Percentiles rank a stretch among this genome's conserved stretches.
Conservation (phyloP, 2,329 filamentous ascomycete genomes). For the Fusarium marasasianum region DNA sequence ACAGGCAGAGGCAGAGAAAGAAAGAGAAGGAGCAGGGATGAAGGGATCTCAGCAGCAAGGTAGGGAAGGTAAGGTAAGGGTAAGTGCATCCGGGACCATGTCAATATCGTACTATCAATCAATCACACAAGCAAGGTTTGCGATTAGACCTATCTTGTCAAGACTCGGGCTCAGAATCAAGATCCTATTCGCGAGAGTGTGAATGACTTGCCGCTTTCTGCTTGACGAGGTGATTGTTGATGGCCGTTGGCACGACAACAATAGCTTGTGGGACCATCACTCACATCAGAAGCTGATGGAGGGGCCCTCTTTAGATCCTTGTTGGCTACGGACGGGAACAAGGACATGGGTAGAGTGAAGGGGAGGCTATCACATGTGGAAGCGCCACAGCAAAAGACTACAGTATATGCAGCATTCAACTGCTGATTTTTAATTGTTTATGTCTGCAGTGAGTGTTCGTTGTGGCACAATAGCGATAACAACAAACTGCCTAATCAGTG, state of each 20-base stretch:
- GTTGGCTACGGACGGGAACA: conserved; percentile 15
- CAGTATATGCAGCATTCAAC: not conserved
- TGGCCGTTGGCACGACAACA: conserved; percentile 19
- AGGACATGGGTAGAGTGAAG: conserved; percentile 3
- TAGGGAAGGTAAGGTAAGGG: not conserved
- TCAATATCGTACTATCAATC: conserved; percentile 6
- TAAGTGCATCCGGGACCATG: not conserved
- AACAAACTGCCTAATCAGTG: not conserved
- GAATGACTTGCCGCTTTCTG: conserved; percentile 26
- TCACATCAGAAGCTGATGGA: conserved; percentile 9
- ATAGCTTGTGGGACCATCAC: conserved; percentile 9
- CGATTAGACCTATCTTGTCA: conserved; percentile 18
- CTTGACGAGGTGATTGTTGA: conserved; percentile 27
- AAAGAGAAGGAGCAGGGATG: conserved; percentile 23
- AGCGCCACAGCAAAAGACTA: conserved; percentile 6
- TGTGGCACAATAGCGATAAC: not conserved
- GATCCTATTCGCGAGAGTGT: conserved; percentile 17
- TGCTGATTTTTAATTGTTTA: not conserved
- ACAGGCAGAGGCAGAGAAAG: not conserved
- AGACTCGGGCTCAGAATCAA: not conserved
- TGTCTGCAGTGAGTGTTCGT: not conserved
- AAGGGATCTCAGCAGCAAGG: not conserved
- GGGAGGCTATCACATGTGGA: conserved; percentile 23
- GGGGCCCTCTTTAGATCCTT: conserved; percentile 10
- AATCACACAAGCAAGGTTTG: conserved; percentile 15